Conservation (phyloP, 257 asterid genomes). For the Nicotiana tabacum region DNA sequence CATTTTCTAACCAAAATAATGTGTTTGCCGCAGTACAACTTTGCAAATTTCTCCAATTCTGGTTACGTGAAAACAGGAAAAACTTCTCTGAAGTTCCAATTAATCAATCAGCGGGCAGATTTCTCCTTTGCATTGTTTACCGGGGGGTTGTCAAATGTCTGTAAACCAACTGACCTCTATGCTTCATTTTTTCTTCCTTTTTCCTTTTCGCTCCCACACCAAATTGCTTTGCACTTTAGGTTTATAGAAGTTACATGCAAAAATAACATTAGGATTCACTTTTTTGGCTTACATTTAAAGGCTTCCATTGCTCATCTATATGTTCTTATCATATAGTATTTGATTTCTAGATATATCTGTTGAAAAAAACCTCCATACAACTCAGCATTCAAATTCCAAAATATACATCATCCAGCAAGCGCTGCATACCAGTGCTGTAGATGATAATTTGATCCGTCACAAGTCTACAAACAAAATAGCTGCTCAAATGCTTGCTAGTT, state of each 20-base stretch:
- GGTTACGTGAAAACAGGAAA: slow-evolving; percentile 55
- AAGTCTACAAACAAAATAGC: neutral
- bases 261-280: neutral
- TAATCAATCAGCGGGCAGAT: slow-evolving; percentile 73
- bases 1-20: slow-evolving; percentile 11
- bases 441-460: neutral
- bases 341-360: neutral
- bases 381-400: neutral
- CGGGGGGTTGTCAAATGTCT: slow-evolving; percentile 46
- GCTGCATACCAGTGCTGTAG: neutral
- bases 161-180: slow-evolving; percentile 7
- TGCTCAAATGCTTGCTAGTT: neutral
- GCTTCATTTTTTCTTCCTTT: neutral
- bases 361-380: neutral
- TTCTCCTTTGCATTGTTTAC: slow-evolving; percentile 50
- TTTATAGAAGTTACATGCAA: neutral
- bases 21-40: slow-evolving; percentile 58
- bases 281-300: neutral
- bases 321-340: neutral
- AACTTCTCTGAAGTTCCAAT: slow-evolving; percentile 54
- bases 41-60: slow-evolving; percentile 54
- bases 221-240: neutral
- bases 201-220: neutral
- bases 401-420: neutral
- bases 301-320: neutral